Evolutionary conservation across 208 protist species (phyloP), one percentile per base, ranked within the genome.

Genomic region (Leishmania braziliensis): DNA sequence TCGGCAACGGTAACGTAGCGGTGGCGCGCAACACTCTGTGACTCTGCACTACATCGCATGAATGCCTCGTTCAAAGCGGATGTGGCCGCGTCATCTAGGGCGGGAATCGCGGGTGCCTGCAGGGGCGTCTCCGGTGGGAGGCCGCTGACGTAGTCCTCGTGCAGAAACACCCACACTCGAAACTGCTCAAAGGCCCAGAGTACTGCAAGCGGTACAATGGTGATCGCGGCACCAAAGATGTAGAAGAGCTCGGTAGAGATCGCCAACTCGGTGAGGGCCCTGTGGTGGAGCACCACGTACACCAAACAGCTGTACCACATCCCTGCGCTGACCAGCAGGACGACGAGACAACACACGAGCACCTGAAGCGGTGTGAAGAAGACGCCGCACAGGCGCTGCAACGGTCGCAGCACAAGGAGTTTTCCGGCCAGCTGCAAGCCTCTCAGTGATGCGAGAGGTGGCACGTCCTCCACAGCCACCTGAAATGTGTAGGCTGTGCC

Each of bases 401-500:
- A 48, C 51, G 66, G 76, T 10, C 29, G 43, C 6, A 14, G 14
- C 23, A 80, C 33, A 36, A 80, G 75, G 48, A 84, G 75, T 6
- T 33, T 48, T 26, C 14, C 23, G 39, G 78, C 58, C 54, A 69
- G 56, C 12, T 53, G 69, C 43, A 65, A 62, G 23, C 81, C 75
- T 53, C 33, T 36, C 5, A 77, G 1, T 23, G 76, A 80, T 51
- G 56, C 60, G 26, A 80, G 69, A 9, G 76, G 56, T 20, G 81
- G 76, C 20, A 51, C 36, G 10, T 80, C 70, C 14, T 75, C 50
- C 8, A 84, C 60, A 54, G 70, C 75, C 20, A 84, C 51, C 33
- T 84, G 69, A 26, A 84, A 73, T 23, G 81, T 53, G 74, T 86
- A 86, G 54, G 71, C 26, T 26, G 53, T 53, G 58, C 75, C 74